Evolutionary conservation across 2,329 filamentous ascomycete genomes (phyloP), one percentile per base, ranked within the genome.

Genomic region (Fusarium avenaceum): DNA sequence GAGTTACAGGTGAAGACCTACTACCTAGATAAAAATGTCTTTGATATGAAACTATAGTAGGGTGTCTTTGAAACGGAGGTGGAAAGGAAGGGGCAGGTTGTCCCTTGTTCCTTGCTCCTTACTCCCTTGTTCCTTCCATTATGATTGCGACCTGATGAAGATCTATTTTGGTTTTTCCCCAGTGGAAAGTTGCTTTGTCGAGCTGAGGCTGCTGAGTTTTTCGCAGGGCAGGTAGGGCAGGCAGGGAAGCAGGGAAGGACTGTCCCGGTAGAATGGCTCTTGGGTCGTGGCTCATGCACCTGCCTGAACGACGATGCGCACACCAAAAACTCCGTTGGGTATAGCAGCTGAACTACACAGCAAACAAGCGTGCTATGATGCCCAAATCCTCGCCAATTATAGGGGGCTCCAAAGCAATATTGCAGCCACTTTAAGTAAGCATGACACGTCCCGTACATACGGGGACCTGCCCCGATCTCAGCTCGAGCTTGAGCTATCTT

Each of bases 1-100:
- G 52, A 43, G 47, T 47, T 48, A 28, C 39, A 62, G 33, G 48
- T 48, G 30, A 32, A 30, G 55, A 58, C 42, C 35, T 19, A n/a
- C 35, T 19, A 19, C 19, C 19, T n/a, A 19, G 48, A 24, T 13
- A 39, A 39, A 39, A 5, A 59, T 65, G 60, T 64, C 61, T 64
- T 64, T 63, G 28, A 53, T 35, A 59, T 64, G 61, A 64, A 64
- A 64, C 60, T 64, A 49, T 64, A 32, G 52, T 45, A 47, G 50
- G 47, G 50, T 42, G 32, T 57, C 43, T 52, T 60, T 64, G 45
- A 64, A 64, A 49, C 45, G 24, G 24, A 64, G 35, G 59, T 51
- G 59, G 45, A 63, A 47, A 54, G 55, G 20, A 50, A 46, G 45
- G 52, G 24, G 13, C 32, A 48, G 28, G 19, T 11, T 63, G 42